Evolutionary conservation across 2,329 filamentous ascomycete species (phyloP), one percentile per base, ranked within the genome.

Genomic region (Cladophialophora bantiana): DNA sequence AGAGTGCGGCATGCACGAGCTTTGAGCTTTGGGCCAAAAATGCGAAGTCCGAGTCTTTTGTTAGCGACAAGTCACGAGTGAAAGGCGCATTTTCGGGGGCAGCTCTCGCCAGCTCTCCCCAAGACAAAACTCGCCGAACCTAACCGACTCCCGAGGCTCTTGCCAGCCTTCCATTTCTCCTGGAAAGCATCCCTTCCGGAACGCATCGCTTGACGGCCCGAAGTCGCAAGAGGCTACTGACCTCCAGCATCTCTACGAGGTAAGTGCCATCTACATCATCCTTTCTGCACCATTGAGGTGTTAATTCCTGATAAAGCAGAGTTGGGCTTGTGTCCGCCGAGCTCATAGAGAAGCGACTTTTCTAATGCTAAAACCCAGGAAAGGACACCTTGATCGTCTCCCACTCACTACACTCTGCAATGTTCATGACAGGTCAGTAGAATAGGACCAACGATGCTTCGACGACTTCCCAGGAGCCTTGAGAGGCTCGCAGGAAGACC

Each of bases 401-500:
- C 32, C 18, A 7, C 7, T 38, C n/a, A 35, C 32, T 26, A 50
- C 26, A 18, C 9, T 34, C 50, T 59, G 45, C 38, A 38, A 53
- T 42, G 48, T 61, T 26, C 48, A 34, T 18, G 36, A 59, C 35
- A 15, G 38, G 52, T 18, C 20, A 61, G 4, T 34, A 38, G 34
- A 50, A 66, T 34, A 31, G 9, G 20, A 55, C 56, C 18, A 20
- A 66, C 35, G 12, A 72, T 71, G 69, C 48, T 72, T 45, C 59
- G 64, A 56, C 64, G 64, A 62, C 56, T 70, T 40, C 66, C 70
- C 31, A 68, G 56, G 64, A 67, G 62, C 59, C 59, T 73, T 9
- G 58, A 61, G 13, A 67, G 68, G 66, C 68, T 69, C 31, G 40
- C 66, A 42, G 45, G 58, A 35, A 38, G 67, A 62, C 55, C 45